Evolutionary conservation across 2,329 filamentous ascomycete species (phyloP), one percentile per base, ranked within the genome.

Genomic region (Microthyrium microscopicum): DNA sequence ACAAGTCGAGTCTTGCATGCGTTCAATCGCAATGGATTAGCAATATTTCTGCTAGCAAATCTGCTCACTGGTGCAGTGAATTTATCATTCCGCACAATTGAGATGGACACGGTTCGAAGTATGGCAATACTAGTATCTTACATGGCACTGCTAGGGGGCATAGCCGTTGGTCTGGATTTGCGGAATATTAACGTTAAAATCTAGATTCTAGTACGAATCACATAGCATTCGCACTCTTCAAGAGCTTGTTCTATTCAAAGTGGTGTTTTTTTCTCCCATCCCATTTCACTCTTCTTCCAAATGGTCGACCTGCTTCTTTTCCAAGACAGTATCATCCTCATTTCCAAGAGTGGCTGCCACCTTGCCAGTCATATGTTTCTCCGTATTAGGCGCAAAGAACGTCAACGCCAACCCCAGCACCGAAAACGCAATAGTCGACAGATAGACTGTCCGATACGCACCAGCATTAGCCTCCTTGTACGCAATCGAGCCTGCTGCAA

Each of bases 51-150:
- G 38, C 48, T 85, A 24, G 85, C 89, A 3, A 98, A 98, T 49
- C 55, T 98, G 29, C 55, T 93, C 40, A 98, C 89, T 1, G 89
- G 89, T 0, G 50, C 83, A 12, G 77, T 95, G 34, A 98, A 98
- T 52, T 63, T 98, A 64, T 80, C 75, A 4, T 55, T 95, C 35
- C 75, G 77, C 25, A 98, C 89, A 3, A 56, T 95, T 42, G 68
- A 87, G 49, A 72, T 78, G 41, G 64, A 63, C 4, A 68, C 70
- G 6, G 45, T 66, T 3, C 53, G 60, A 36, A 71, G 84, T 0
- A 81, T 93, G 71, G 73, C 54, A 0, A 72, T 94, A 21, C 53
- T 98, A 41, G 54, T 82, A 16, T 69, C 53, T 4, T 95, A 95
- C 54, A 75, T 76, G 32, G 67, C 60, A 2, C 56, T 65, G 1